Conservation (phyloP, 257 asterid species). For the Eucommia ulmoides region DNA sequence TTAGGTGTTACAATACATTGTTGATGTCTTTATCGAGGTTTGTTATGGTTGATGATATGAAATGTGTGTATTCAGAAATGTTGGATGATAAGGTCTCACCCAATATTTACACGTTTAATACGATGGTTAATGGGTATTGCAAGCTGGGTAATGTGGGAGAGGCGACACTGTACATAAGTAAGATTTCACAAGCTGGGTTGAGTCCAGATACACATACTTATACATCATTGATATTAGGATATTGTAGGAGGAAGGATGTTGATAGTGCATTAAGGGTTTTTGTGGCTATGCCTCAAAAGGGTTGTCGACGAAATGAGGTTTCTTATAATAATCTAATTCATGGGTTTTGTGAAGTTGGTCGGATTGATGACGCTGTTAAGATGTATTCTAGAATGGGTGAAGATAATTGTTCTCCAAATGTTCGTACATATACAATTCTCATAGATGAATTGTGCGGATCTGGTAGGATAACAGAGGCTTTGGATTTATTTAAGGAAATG, state of each 20-base stretch:
- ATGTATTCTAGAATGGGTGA: constrained; percentile 43
- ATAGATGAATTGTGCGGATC: constrained; percentile 50
- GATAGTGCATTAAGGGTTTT: constrained; percentile 36
- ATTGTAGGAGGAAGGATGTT: constrained; percentile 55
- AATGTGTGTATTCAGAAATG: constrained; percentile 47
- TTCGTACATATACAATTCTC: constrained; percentile 52
- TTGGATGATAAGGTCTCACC: constrained; percentile 47
- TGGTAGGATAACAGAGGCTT: constrained; percentile 43
- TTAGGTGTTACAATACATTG: constrained; percentile 44
- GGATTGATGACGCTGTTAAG: constrained; percentile 40
- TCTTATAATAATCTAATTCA: constrained; percentile 57
- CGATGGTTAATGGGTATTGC: constrained; percentile 60
- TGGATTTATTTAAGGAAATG: constrained; percentile 52
- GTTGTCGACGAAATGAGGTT: constrained; percentile 54
- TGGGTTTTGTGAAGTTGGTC: constrained; percentile 50
- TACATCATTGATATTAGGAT: constrained; percentile 64
- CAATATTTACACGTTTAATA: constrained; percentile 60
- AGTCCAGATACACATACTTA: constrained; percentile 60
- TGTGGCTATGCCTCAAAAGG: constrained; percentile 37
- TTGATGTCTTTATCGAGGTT: constrained; percentile 50
- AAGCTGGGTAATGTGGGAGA: constrained; percentile 51
- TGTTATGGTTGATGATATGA: constrained; percentile 45
- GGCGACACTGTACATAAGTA: constrained; percentile 42
- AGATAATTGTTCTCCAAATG: constrained; percentile 48
- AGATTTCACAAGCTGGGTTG: constrained; percentile 51